Evolutionary conservation across 2,329 filamentous ascomycete genomes (phyloP).

Genomic region (Talaromyces rugulosus): DNA sequence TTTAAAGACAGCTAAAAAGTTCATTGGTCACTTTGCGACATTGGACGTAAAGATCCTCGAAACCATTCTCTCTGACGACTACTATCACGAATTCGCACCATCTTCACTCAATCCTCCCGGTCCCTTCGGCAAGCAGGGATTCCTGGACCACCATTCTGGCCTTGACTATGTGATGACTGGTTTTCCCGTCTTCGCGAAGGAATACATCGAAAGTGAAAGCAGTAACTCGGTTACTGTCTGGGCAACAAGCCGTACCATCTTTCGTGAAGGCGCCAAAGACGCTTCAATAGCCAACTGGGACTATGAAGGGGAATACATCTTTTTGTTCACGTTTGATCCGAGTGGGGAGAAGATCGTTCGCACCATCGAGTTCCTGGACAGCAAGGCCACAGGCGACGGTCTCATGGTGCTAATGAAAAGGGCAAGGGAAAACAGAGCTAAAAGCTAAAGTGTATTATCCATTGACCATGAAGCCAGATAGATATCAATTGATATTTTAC

Average conservation of each 20-base stretch:
- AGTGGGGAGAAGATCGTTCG: conserved; percentile 23
- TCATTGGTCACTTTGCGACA: not conserved
- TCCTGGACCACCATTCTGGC: conserved; percentile 9
- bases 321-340: conserved; percentile 26
- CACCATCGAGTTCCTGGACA: conserved; percentile 31
- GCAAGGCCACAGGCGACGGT: conserved; percentile 16
- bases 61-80: not conserved
- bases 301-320: conserved; percentile 30
- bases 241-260: conserved; percentile 22
- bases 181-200: conserved; percentile 15
- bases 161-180: conserved; percentile 9
- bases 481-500: too few relatives aligned
- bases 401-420: conserved; percentile 6
- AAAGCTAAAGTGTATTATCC: not conserved
- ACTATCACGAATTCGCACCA: not conserved
- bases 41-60: not conserved
- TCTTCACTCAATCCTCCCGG: not conserved
- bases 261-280: conserved; percentile 23
- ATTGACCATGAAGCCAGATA: not conserved
- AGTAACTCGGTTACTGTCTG: conserved; percentile 24
- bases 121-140: conserved; percentile 11
- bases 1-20: not conserved
- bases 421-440: conserved; percentile 7
- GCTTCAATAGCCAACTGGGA: conserved; percentile 19
- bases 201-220: conserved; percentile 13